Percentiles rank a stretch among this genome's conserved stretches.
Conservation (phyloP, 1,284 basidiomycete genomes). For the Boletellus deceptivus region DNA sequence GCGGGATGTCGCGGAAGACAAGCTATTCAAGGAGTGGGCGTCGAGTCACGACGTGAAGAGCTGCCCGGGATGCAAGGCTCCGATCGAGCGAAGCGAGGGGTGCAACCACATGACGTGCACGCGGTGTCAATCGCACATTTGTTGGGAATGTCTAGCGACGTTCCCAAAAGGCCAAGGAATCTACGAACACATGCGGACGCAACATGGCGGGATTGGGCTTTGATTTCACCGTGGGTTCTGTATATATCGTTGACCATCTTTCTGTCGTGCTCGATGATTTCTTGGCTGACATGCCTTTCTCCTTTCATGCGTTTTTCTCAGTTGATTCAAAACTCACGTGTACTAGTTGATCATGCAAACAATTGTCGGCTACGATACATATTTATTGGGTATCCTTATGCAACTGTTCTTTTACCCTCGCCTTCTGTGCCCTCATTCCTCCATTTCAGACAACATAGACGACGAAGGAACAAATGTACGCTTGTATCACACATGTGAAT, state of each 20-base stretch:
- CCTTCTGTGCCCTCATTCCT: too few species aligned
- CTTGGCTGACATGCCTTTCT: neutral
- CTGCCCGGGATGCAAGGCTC: conserved; percentile 64
- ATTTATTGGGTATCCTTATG: conserved; percentile 33
- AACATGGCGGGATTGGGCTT: conserved; percentile 51
- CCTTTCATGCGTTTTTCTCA: too few species aligned
- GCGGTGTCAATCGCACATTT: conserved; percentile 68
- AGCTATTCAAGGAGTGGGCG: conserved; percentile 60
- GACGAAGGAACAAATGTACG: too few species aligned
- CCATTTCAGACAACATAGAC: too few species aligned
- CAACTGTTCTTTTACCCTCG: neutral
- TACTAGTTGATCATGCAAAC: conserved; percentile 3
- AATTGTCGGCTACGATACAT: neutral
- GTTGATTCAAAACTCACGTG: conserved; percentile 5
- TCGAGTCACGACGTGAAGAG: conserved; percentile 58
- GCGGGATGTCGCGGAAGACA: conserved; percentile 48
- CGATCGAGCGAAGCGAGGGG: conserved; percentile 67
- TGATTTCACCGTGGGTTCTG: conserved; percentile 14
- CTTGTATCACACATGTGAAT: too few species aligned
- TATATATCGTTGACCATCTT: conserved; percentile 10
- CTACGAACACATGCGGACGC: conserved; percentile 55
- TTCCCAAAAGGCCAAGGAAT: conserved; percentile 58
- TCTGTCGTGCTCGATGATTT: conserved; percentile 5
- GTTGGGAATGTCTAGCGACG: conserved; percentile 70
- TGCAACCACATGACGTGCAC: conserved; percentile 77